Conservation (phyloP, 2,329 filamentous ascomycete species). For the Bipolaris bicolor region DNA sequence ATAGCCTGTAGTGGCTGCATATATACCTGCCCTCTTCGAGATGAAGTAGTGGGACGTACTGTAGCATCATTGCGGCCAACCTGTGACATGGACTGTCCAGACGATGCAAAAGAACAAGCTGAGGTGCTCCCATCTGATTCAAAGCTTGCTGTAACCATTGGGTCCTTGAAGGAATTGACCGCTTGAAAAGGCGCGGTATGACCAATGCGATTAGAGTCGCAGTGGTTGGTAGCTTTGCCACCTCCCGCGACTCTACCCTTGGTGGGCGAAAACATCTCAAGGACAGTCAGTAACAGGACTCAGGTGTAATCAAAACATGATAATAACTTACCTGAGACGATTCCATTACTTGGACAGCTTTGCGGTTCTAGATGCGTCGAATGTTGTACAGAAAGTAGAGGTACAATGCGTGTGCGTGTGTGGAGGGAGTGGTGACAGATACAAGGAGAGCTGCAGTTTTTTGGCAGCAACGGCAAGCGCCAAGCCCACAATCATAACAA, state of each 20-base stretch:
- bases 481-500: conserved; percentile 11
- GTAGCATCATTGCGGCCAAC: background rate
- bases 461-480: conserved; percentile 1
- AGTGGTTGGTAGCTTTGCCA: background rate
- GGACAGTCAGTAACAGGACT: conserved; percentile 15
- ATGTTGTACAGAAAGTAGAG: background rate
- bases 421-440: background rate
- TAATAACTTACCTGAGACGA: conserved; percentile 19
- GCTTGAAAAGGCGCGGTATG: conserved; percentile 7
- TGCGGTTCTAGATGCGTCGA: background rate
- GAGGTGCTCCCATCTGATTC: conserved; percentile 19
- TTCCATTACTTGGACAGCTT: conserved; percentile 1
- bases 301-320: background rate
- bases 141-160: conserved; percentile 8
- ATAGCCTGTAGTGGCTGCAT: background rate
- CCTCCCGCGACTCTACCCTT: conserved; percentile 4
- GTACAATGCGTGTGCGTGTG: background rate
- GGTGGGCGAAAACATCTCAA: conserved; percentile 11
- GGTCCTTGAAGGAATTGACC: conserved; percentile 8
- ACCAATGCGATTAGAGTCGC: background rate
- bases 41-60: background rate
- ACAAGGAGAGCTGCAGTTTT: background rate
- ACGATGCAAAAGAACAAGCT: conserved; percentile 16
- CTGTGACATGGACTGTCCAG: conserved; percentile 18
- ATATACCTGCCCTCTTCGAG: conserved; percentile 8